Conservation (phyloP, 2,329 filamentous ascomycete species). For the Cordyceps pruinosa region DNA sequence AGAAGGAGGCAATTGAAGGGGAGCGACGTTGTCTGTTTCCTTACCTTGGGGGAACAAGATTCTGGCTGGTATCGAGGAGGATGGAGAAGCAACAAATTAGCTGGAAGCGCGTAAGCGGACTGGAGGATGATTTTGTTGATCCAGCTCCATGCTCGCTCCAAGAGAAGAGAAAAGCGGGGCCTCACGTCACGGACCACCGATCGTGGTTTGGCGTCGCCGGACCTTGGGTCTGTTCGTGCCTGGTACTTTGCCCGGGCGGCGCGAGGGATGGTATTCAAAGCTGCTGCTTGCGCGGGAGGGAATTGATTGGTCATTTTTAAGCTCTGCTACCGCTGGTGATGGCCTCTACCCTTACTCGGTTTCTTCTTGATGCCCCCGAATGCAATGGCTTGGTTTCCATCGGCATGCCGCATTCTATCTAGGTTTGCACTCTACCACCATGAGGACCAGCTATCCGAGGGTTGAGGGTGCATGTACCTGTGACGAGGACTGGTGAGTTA, state of each 20-base stretch:
- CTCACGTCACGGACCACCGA: conserved; percentile 19
- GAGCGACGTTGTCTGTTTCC: not conserved
- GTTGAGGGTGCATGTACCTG: not conserved
- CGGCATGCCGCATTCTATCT: not conserved
- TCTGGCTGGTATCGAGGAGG: conserved; percentile 13
- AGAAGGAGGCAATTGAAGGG: not conserved
- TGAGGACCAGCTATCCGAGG: not conserved
- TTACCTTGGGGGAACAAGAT: conserved; percentile 13
- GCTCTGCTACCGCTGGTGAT: not conserved
- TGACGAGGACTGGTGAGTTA: not conserved
- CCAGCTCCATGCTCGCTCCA: conserved; percentile 9
- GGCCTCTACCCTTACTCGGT: not conserved
- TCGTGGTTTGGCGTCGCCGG: conserved; percentile 9
- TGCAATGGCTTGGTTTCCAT: not conserved
- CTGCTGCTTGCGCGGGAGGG: too few relatives aligned
- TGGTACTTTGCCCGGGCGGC: not conserved
- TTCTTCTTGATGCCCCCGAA: not conserved
- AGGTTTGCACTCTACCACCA: not conserved
- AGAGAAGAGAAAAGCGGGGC: conserved; percentile 13
- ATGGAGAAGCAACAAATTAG: conserved; percentile 15
- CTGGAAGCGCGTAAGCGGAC: conserved; percentile 19
- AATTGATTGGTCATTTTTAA: not conserved
- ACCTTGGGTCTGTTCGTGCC: not conserved
- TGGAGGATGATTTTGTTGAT: conserved; percentile 21
- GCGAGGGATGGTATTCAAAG: not conserved